Conservation (phyloP, 2,329 filamentous ascomycete genomes). For the Rutstroemia sp. region DNA sequence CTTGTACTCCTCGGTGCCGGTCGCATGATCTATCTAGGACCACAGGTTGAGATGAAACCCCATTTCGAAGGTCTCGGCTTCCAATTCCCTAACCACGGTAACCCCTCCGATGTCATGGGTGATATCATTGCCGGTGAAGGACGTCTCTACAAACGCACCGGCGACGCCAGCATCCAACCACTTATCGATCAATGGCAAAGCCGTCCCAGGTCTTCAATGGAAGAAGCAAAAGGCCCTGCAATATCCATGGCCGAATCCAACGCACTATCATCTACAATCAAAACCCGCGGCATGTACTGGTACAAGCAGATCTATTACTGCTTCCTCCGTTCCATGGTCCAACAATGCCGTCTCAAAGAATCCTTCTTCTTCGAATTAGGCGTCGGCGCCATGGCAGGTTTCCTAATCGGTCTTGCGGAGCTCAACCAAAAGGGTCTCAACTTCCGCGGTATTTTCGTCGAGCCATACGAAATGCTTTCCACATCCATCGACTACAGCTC, state of each 20-base stretch:
- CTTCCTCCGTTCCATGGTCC: slow-evolving; percentile 43
- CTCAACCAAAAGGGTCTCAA: slow-evolving; percentile 42
- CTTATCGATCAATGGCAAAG: slow-evolving; percentile 43
- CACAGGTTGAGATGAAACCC: slow-evolving; percentile 34
- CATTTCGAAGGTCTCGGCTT: slow-evolving; percentile 49
- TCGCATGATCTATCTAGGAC: slow-evolving; percentile 47
- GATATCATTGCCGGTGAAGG: slow-evolving; percentile 55
- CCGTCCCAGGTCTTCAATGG: background rate
- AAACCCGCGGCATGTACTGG: slow-evolving; percentile 42
- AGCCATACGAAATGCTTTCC: slow-evolving; percentile 44
- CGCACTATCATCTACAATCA: slow-evolving; percentile 39
- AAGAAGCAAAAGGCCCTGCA: background rate
- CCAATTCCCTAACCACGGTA: slow-evolving; percentile 40
- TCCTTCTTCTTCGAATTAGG: slow-evolving; percentile 48
- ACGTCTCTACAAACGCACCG: slow-evolving; percentile 39
- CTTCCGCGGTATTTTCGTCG: slow-evolving; percentile 45
- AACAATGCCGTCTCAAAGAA: slow-evolving; percentile 47
- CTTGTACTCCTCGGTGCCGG: slow-evolving; percentile 56
- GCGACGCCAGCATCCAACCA: slow-evolving; percentile 40
- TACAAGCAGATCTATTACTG: slow-evolving; percentile 46
- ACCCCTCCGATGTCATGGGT: slow-evolving; percentile 51
- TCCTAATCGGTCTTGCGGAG: slow-evolving; percentile 47
- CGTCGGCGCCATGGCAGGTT: slow-evolving; percentile 43
- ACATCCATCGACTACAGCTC: slow-evolving; percentile 42
- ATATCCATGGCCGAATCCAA: slow-evolving; percentile 33